A percentile compares a stretch with the other conserved stretches of the same genome.
These are phyloP conservation scores for Ophidiomyces ophidiicola DNA, from an alignment of 2,329 filamentous ascomycete species.

Conservation along the genomic window DNA sequence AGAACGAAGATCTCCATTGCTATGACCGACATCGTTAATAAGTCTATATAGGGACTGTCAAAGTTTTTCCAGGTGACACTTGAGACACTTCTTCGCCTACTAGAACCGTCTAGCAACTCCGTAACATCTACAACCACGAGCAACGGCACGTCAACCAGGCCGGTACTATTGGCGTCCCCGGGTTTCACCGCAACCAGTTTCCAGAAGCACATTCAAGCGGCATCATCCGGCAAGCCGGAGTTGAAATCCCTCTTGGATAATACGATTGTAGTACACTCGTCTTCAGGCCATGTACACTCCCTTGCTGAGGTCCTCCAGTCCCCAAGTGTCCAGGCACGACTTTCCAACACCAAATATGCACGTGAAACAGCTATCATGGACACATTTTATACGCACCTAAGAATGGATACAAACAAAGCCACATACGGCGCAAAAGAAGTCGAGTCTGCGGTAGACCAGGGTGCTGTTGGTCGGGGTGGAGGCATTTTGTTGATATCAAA, in stretches of 20 bases:
- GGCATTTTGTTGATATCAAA: slow-evolving; percentile 80
- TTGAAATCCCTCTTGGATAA: slow-evolving; percentile 56
- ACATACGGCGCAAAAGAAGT: slow-evolving; percentile 84
- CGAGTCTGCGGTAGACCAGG: slow-evolving; percentile 68
- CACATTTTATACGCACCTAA: slow-evolving; percentile 62
- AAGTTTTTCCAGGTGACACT: slow-evolving; percentile 70
- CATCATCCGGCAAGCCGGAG: slow-evolving; percentile 46
- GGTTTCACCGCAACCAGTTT: slow-evolving; percentile 79
- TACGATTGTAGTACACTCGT: slow-evolving; percentile 63
- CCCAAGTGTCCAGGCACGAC: slow-evolving; percentile 60
- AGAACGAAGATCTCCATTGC: neutral
- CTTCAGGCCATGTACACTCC: slow-evolving; percentile 74
- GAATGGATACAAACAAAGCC: slow-evolving; percentile 73
- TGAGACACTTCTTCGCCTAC: slow-evolving; percentile 60
- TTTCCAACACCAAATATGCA: slow-evolving; percentile 79
- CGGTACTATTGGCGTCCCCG: slow-evolving; percentile 73
- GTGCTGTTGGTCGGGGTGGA: slow-evolving; percentile 76
- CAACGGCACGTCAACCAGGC: slow-evolving; percentile 38
- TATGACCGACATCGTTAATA: neutral
- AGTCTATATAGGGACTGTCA: slow-evolving; percentile 45
- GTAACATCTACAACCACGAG: slow-evolving; percentile 28
- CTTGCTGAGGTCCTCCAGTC: slow-evolving; percentile 78
- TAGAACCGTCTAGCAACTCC: slow-evolving; percentile 52
- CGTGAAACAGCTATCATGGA: slow-evolving; percentile 77
- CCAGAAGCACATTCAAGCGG: slow-evolving; percentile 56